Base-by-base conservation (phyloP, 225 moss, liverwort and hornwort species). In the Ulota crispa region DNA sequence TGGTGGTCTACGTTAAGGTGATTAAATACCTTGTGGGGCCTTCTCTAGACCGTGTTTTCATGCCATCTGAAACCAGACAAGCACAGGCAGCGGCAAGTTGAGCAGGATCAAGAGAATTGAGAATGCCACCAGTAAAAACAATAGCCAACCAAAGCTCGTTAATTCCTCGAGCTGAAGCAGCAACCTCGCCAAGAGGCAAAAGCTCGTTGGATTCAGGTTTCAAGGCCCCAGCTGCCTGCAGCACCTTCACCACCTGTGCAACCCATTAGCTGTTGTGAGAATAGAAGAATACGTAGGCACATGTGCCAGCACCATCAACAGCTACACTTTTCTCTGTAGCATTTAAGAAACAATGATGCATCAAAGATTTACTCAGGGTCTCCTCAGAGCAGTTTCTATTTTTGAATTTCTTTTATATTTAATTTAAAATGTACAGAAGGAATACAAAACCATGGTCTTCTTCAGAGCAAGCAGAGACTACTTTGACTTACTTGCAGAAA, bases 61-160 rank as follows among this genome's bases (percentile, higher is more conserved):
- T 92, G 66, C 98, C 98, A 78, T 95, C 98, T 16, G 95, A 95
- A 37, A 95, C 98, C 31, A 98, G 90, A 84, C 87, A 91, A 67
- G 93, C 98, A 81, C 98, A 98, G 52, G 91, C 93, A 81, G 98
- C 98, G 85, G 95, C 98, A 78, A 98, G 88, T 86, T 98, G 92
- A 68, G 95, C 75, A 73, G 94, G 89, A 67, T 83, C 90, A 72
- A 98, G 81, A 72, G 89, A 88, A 62, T 81, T 82, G 41, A 98
- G 79, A 77, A 83, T 79, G 73, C 86, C 90, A 26, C 89, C 83
- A 32, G 95, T 84, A 79, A 98, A 95, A 73, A 83, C 91, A 72
- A 92, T 76, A 27, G 98, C 92, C 80, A 98, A 87, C 98, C 98
- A 95, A 67, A 98, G 89, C 87, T 98, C 98, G 83, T 98, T 98